Evolutionary conservation across 441 rosid genomes (phyloP).

Genomic region (Raphanus hybrid): DNA sequence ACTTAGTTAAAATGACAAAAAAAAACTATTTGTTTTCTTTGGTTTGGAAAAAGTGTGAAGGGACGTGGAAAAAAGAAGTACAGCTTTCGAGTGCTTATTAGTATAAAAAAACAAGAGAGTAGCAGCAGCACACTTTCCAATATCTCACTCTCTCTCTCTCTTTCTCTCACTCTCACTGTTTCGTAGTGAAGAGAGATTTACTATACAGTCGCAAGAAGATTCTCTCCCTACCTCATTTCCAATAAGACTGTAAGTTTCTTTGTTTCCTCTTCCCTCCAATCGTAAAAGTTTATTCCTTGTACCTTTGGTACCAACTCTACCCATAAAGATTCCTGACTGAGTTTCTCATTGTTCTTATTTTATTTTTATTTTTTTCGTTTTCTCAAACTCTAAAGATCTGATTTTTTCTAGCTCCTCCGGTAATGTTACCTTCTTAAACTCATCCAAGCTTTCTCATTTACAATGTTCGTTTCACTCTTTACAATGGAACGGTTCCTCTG

Average conservation of each 20-base stretch:
- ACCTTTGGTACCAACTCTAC: neutral
- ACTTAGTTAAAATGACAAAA: neutral
- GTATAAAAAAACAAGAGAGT: neutral
- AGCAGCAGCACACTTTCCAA: slow-evolving; percentile 31
- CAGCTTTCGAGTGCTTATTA: slow-evolving; percentile 1
- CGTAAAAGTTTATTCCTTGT: neutral
- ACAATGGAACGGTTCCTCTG: slow-evolving; percentile 27
- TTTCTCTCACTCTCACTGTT: too few relatives aligned
- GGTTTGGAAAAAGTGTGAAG: neutral
- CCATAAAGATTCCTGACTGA: neutral
- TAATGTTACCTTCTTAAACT: neutral
- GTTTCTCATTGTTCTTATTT: slow-evolving; percentile 5
- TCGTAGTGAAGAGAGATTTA: slow-evolving; percentile 12
- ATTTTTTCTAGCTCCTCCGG: slow-evolving; percentile 23
- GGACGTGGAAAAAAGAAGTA: slow-evolving; percentile 1
- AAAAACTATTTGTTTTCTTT: too few relatives aligned
- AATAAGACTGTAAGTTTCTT: slow-evolving; percentile 15
- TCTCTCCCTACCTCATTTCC: slow-evolving; percentile 2
- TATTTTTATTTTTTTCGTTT: neutral
- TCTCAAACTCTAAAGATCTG: slow-evolving; percentile 21
- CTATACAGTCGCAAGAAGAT: slow-evolving; percentile 22
- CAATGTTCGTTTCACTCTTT: neutral
- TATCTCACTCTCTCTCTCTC: slow-evolving; percentile 23
- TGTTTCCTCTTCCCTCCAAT: slow-evolving; percentile 15
- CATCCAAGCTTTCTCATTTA: slow-evolving; percentile 3